Conservation (phyloP, 768 basidiomycete genomes). For the Epithele typhae region DNA sequence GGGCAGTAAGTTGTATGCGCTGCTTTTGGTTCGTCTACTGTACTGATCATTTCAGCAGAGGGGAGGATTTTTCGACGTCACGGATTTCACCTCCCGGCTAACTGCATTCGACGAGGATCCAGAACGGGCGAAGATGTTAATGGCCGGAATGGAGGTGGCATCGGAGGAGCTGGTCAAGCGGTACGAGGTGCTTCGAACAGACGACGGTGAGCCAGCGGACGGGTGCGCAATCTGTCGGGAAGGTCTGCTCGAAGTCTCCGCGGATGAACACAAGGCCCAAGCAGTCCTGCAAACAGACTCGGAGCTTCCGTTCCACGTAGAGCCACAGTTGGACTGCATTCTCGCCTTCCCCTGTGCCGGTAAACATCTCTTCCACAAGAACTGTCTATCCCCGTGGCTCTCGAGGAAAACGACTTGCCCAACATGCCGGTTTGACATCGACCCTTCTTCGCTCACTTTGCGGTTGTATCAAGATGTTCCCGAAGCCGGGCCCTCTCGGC, state of each 20-base stretch:
- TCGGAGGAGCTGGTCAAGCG: slow-evolving; percentile 52
- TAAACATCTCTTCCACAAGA: slow-evolving; percentile 69
- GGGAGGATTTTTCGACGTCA: no score
- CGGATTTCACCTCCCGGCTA: not conserved
- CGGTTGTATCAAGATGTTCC: slow-evolving; percentile 1
- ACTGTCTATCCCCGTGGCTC: slow-evolving; percentile 80
- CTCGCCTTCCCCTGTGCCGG: slow-evolving; percentile 68
- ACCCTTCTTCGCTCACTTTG: slow-evolving; percentile 67
- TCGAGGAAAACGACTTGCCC: slow-evolving; percentile 80
- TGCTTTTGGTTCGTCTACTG: not conserved
- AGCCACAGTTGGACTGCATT: slow-evolving; percentile 33
- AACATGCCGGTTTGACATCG: slow-evolving; percentile 78
- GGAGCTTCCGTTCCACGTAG: slow-evolving; percentile 19
- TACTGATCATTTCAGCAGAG: not conserved
- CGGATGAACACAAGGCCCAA: slow-evolving; percentile 16
- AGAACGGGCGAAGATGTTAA: slow-evolving; percentile 56
- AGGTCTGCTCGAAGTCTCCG: slow-evolving; percentile 44
- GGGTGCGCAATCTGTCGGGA: slow-evolving; percentile 80
- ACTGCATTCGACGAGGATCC: slow-evolving; percentile 40
- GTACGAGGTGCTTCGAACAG: slow-evolving; percentile 22
- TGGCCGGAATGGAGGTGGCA: slow-evolving; percentile 61
- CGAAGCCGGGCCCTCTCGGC: not conserved
- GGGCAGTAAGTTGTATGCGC: slow-evolving; percentile 9
- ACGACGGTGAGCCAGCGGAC: slow-evolving; percentile 31
- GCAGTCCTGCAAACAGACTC: slow-evolving; percentile 3